Base-by-base conservation (phyloP, 2,329 filamentous ascomycete species). In the Laburnicola sp. region DNA sequence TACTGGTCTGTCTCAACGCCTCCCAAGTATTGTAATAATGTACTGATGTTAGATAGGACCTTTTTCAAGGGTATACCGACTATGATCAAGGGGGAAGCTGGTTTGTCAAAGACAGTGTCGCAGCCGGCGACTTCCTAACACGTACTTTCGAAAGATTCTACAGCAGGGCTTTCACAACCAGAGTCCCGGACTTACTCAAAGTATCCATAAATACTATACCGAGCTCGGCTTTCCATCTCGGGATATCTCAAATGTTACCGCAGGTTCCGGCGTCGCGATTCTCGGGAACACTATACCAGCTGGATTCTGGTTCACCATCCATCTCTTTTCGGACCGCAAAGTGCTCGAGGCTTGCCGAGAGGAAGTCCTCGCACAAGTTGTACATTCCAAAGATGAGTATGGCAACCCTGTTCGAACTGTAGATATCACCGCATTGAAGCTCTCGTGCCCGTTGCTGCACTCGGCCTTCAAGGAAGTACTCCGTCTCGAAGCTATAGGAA, bases 401-500 rank as follows among this genome's bases (percentile, higher is more conserved):
- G 34, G 11, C 2, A 44, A 60, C 21, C 52, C 58, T 22, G 22
- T 21, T 4, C n/a, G n/a, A n/a, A 55, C 48, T 6, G 11, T 59
- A 5, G 56, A 56, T n/a, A 51, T 53, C 11, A 41, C 54, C 34
- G 26, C 61, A 34, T 72, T 71, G 34, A 71, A 76, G 44, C 28
- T 71, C 53, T 60, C 49, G 2, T 76, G 72, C 51, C 68, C 74
- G 4, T 59, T 76, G 2, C 54, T 78, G 2, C 50, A 71, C 2
- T 76, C 74, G 6, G 66, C 64, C 0, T 72, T 71, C 36, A 69
- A 77, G 48, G 76, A 78, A 56, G 63, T 65, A 2, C 63, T 78
- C 10, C 72, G 76, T 3, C 53, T 67, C 32, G 58, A 64, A 37
- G 63, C 63, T 2, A 68, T 70, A 39, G 72, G 68, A 1, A 65